A percentile compares a stretch with the other conserved stretches of the same genome.
These are phyloP conservation scores for Cercis canadensis DNA, from an alignment of 306 rosid species.

Conservation along the genomic window DNA sequence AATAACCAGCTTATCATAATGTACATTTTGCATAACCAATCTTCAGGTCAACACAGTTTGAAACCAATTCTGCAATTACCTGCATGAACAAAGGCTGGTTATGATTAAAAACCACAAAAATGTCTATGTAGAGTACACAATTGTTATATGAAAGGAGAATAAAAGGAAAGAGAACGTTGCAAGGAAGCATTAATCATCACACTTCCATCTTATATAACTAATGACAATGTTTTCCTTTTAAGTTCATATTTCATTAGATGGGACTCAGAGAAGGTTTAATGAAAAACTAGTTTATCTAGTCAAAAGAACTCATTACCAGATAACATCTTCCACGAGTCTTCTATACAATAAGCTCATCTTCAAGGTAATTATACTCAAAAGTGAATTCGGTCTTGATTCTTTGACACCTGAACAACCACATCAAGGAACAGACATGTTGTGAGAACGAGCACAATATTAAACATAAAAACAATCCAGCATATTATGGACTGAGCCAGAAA, in stretches of 20 bases:
- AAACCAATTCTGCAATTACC: slow-evolving; percentile 32
- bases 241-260: slow-evolving; percentile 15
- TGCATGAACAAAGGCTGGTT: slow-evolving; percentile 35
- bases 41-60: slow-evolving; percentile 19
- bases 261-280: background rate
- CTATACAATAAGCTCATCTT: slow-evolving; percentile 90
- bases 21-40: slow-evolving; percentile 21
- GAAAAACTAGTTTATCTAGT: slow-evolving; percentile 6
- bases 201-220: background rate
- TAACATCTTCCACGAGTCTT: slow-evolving; percentile 38
- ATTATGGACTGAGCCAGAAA: background rate
- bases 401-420: slow-evolving; percentile 79
- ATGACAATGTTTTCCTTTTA: background rate
- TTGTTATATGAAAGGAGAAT: slow-evolving; percentile 12
- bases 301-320: slow-evolving; percentile 26
- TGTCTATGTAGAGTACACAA: slow-evolving; percentile 16
- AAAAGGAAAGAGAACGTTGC: background rate
- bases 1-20: slow-evolving; percentile 24
- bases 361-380: slow-evolving; percentile 92
- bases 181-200: slow-evolving; percentile 7
- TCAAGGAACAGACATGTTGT: slow-evolving; percentile 24
- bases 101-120: slow-evolving; percentile 31
- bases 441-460: slow-evolving; percentile 21
- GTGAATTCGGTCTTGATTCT: slow-evolving; percentile 95
- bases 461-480: slow-evolving; percentile 4